phyloP scores from a whole-genome alignment of 345 rosid species.

The Syzygium aromaticum region DNA sequence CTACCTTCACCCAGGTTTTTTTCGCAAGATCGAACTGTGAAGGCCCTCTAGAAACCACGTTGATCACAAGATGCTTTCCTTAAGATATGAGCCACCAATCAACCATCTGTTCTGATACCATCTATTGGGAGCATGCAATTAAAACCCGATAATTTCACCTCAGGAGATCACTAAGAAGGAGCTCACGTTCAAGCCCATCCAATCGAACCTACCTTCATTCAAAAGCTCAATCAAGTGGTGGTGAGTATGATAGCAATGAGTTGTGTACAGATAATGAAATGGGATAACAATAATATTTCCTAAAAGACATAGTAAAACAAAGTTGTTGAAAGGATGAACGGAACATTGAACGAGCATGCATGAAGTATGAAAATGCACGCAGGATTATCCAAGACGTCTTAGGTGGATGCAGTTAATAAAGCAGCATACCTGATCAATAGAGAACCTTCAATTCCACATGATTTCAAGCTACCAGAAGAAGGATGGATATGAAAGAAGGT shows the following conservation, averaged over 20 bases:
- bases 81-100: neutral
- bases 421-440: neutral
- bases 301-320: neutral
- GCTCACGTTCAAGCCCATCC: neutral
- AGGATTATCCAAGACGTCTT: neutral
- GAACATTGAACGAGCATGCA: neutral
- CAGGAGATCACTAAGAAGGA: neutral
- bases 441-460: neutral
- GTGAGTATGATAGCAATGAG: neutral
- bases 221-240: neutral
- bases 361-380: neutral
- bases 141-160: neutral
- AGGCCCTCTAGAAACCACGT: neutral
- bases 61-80: neutral
- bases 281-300: neutral
- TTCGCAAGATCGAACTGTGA: neutral
- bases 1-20: neutral
- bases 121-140: accelerated
- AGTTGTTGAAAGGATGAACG: neutral
- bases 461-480: neutral
- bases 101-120: neutral
- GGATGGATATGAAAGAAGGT: neutral
- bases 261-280: neutral
- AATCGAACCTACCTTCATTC: neutral
- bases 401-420: neutral